Percentiles rank a stretch among this genome's conserved stretches.
phyloP scores from a whole-genome alignment of 2,329 filamentous ascomycete genomes.

The Microsporum ferrugineum region DNA sequence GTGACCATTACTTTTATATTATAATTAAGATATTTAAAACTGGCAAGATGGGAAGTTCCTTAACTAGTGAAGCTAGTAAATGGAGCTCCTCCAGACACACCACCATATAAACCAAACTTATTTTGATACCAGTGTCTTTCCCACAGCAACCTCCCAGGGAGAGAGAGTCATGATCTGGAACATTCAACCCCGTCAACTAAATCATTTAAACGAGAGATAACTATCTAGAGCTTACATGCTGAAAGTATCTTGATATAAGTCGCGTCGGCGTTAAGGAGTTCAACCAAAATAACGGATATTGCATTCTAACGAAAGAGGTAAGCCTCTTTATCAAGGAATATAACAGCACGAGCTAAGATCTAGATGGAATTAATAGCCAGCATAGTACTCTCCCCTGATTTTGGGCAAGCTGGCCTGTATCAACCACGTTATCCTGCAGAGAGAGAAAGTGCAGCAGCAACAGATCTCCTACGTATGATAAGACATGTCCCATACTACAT shows the following conservation, averaged over 20 bases:
- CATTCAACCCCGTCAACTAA: neutral
- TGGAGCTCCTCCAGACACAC: neutral
- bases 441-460: neutral
- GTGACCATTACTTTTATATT: neutral
- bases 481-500: constrained; percentile 19
- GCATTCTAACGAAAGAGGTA: neutral
- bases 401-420: neutral
- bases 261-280: neutral
- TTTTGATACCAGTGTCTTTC: neutral
- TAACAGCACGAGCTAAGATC: neutral
- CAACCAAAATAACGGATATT: neutral
- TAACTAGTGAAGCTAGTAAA: neutral
- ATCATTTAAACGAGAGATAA: neutral
- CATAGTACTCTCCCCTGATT: neutral
- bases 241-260: neutral
- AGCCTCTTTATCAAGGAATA: neutral
- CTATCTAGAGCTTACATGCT: neutral
- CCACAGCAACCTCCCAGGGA: neutral
- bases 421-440: neutral
- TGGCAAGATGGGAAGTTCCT: neutral
- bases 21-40: neutral
- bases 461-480: neutral
- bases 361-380: neutral
- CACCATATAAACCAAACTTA: neutral
- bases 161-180: neutral